Conservation (phyloP, 257 asterid genomes). For the Capsicum chinense region DNA sequence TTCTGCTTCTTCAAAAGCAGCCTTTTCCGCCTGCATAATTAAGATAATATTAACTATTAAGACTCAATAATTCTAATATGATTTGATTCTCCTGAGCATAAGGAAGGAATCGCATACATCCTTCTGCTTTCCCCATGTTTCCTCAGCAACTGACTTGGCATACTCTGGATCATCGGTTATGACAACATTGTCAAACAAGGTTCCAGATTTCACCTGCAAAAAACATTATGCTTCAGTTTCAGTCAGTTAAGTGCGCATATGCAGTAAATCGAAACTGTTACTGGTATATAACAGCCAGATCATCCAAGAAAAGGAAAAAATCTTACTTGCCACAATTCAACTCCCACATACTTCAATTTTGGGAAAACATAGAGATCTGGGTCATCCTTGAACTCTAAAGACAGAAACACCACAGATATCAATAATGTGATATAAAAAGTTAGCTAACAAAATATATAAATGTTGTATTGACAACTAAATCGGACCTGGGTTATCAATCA, state of each 20-base stretch:
- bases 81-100: neutral
- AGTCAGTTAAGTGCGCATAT: neutral
- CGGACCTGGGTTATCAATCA: slow-evolving; percentile 88
- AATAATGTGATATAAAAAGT: neutral
- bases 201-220: slow-evolving; percentile 95
- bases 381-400: slow-evolving; percentile 89
- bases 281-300: neutral
- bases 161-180: slow-evolving; percentile 84
- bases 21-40: slow-evolving; percentile 80
- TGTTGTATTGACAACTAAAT: slow-evolving; percentile 14
- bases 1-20: slow-evolving; percentile 91
- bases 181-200: slow-evolving; percentile 91
- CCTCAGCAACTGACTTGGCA: slow-evolving; percentile 84
- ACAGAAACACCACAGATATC: slow-evolving; percentile 12
- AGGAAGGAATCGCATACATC: slow-evolving; percentile 60
- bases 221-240: neutral
- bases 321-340: slow-evolving; percentile 98
- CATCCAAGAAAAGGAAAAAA: neutral
- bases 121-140: slow-evolving; percentile 93
- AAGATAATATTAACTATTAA: slow-evolving; percentile 21
- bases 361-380: slow-evolving; percentile 95
- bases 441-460: neutral
- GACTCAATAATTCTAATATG: neutral
- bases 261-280: neutral
- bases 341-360: slow-evolving; percentile 87